Evolutionary conservation across 805 yeast genomes (phyloP), one percentile per base, ranked within the genome.

Genomic region (Wickerhamiella occidentalis): DNA sequence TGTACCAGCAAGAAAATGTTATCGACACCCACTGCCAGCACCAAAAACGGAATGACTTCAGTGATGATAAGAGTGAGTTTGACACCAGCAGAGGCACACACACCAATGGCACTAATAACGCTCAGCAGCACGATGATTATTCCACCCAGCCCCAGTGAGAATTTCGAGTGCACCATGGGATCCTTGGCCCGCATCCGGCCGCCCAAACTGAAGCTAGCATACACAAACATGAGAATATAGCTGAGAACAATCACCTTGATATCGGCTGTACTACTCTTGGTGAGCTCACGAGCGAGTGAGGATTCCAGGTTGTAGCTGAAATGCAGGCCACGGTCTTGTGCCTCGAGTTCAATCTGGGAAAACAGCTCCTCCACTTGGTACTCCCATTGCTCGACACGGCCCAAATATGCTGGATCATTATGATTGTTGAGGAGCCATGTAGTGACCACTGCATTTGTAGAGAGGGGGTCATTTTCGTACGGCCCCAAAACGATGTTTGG

Each of bases 21-120:
- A 66, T 90, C 98, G 23, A 90, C 86, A n/a, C 98, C 98, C 50
- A 90, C 80, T 0, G 98, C 98, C 51, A 90, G 70, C 12, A 90
- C 83, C 58, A 90, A 69, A 61, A 90, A 90, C 8, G 97, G 97
- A 29, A 90, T 90, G 5, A 90, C 98, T 63, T 92, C 97, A 2
- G 97, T 96, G 51, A 90, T 86, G 55, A 90, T 88, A 40, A 90
- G 69, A 0, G 97, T 90, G 0, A 94, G 84, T 59, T 84, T 85
- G 45, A 88, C 66, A 0, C 92, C 94, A n/a, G 83, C 51, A 5
- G 75, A 58, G 11, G 92, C 76, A 64, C 85, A 83, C 3, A 86
- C 56, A 0, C 97, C 97, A 0, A 87, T 85, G 0, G 96, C 78
- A 1, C 94, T 74, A 0, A 77, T 64, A 0, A 90, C 95, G 0